Evolutionary conservation across 2,329 filamentous ascomycete genomes (phyloP), one percentile per base, ranked within the genome.

Genomic region (Lasiodiplodia citricola): DNA sequence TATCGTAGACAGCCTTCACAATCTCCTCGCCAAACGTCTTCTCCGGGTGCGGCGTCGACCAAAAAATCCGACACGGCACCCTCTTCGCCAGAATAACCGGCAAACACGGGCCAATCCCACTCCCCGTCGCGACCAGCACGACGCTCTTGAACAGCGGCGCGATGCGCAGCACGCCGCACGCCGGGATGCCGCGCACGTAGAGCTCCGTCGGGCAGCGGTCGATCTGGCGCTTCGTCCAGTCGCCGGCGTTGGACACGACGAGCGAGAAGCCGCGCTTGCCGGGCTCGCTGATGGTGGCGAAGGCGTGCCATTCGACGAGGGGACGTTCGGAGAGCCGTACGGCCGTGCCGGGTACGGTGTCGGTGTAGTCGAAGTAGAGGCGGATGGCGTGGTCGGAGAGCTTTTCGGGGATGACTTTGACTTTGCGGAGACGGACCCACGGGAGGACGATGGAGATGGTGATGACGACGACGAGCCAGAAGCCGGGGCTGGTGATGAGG

Each of bases 361-460:
- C 50, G n/a, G 56, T 60, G 50, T 64, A 56, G 10, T 73, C 69
- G 69, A 77, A 78, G 75, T 91, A 87, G 21, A 96, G 86, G 51
- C 90, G 87, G 38, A 92, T 82, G 50, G 92, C 92, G 79, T 94
- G 92, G 25, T 85, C 78, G 0, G 92, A 95, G 23, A 96, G 87
- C 2, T 85, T 81, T 74, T 93, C 89, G 13, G 90, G 83, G 28
- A 85, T 81, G 70, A 95, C 90, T 8, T 83, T 80, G 68, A 92
- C 88, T 72, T 87, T 89, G 67, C 91, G 88, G 37, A 96, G 86
- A 69, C 87, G 86, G 3, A 91, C 76, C 92, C 92, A 96, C 1
- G 92, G 91, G 65, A 91, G 88, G 54, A 90, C 82, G 71, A 94
- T 85, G 72, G 90, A 86, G 54, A 85, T 74, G 1, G 91, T 92